Evolutionary conservation across 2,329 filamentous ascomycete species (phyloP).

Genomic region (Botrytis medusae): DNA sequence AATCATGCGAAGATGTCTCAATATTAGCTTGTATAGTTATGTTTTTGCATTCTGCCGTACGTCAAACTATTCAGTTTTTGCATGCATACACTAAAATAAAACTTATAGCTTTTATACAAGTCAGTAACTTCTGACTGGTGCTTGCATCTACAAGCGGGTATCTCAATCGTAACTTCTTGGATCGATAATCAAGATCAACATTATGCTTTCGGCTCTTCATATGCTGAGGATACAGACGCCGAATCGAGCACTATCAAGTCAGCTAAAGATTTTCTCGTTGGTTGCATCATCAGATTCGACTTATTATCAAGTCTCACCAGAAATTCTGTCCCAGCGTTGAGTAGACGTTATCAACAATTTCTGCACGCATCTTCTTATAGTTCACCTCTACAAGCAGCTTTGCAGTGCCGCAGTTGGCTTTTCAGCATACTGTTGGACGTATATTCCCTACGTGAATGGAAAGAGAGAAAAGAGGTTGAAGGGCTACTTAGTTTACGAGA

Average conservation of each 20-base stretch:
- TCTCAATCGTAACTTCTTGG: not conserved
- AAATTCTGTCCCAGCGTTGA: not conserved
- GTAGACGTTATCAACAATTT: not conserved
- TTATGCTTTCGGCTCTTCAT: not conserved
- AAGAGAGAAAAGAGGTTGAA: not conserved
- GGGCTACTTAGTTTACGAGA: not conserved
- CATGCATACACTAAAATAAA: no score
- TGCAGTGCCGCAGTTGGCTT: not conserved
- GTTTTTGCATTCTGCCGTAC: no score
- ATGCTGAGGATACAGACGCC: no score
- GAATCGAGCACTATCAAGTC: not conserved
- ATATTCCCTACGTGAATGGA: not conserved
- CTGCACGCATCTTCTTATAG: not conserved
- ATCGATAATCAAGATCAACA: not conserved
- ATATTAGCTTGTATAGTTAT: no score
- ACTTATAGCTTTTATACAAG: no score
- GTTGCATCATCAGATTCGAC: not conserved
- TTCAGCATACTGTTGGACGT: not conserved
- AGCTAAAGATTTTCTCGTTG: not conserved
- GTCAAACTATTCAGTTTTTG: no score
- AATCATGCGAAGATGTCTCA: no score
- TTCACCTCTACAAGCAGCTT: not conserved
- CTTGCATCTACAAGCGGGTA: not conserved
- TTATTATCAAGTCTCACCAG: not conserved
- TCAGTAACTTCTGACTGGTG: not conserved